These are phyloP conservation scores for Umbilicus rupestris DNA, from an alignment of 164 flowering plant species.

Conservation along the genomic window DNA sequence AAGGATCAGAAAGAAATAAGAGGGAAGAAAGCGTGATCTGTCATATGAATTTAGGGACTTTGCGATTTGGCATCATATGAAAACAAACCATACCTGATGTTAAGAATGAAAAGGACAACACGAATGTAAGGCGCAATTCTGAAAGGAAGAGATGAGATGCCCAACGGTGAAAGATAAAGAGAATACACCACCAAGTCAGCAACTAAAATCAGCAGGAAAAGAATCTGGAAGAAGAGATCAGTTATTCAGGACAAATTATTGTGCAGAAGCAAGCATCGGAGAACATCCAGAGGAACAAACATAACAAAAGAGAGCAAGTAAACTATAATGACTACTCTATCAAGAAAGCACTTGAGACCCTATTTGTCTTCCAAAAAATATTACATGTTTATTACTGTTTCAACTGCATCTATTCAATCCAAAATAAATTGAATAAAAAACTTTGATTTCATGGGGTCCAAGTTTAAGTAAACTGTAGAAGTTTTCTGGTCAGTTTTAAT, in stretches of 20 bases:
- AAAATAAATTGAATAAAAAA: background rate
- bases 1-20: background rate
- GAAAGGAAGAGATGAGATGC: slow-evolving; percentile 54
- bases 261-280: background rate
- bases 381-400: background rate
- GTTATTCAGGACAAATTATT: background rate
- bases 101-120: slow-evolving; percentile 61
- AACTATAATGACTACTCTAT: background rate
- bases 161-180: slow-evolving; percentile 52
- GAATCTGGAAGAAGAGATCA: slow-evolving; percentile 41
- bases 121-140: slow-evolving; percentile 85
- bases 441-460: background rate
- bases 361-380: background rate
- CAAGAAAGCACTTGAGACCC: background rate
- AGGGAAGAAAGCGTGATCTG: background rate
- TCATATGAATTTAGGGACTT: background rate
- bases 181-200: slow-evolving; percentile 54
- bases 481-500: background rate
- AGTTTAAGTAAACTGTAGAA: background rate
- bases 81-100: slow-evolving; percentile 40
- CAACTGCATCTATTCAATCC: background rate
- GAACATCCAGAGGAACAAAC: background rate
- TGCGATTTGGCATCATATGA: background rate
- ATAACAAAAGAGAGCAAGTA: background rate
- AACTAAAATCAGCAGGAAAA: slow-evolving; percentile 45